Evolutionary conservation across 148 eudicot species (phyloP).

Genomic region (Nyssa sinensis): DNA sequence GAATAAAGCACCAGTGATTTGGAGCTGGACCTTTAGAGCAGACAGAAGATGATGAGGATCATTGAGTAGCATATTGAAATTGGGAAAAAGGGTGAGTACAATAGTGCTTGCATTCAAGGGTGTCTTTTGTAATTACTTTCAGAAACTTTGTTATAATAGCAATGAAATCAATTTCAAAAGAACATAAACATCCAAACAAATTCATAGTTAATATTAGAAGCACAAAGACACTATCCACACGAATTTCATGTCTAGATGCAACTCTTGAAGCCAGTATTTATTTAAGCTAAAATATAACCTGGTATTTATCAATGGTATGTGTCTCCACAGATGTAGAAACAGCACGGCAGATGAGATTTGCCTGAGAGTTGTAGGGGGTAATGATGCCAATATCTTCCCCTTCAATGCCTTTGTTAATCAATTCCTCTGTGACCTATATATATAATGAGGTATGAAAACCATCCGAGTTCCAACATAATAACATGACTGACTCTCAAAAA

Average conservation of each 20-base stretch:
- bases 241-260: neutral
- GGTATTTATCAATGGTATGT: constrained; percentile 95
- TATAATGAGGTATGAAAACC: neutral
- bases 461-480: neutral
- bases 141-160: neutral
- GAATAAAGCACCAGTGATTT: too few species aligned
- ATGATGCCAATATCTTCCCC: constrained; percentile 81
- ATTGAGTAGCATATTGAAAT: too few species aligned
- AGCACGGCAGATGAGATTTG: constrained; percentile 59
- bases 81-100: too few species aligned
- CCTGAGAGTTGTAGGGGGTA: constrained; percentile 92
- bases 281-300: constrained; percentile 43
- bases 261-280: neutral
- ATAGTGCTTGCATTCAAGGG: too few species aligned
- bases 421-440: constrained; percentile 53
- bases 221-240: neutral
- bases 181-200: neutral
- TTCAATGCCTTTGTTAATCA: constrained; percentile 60
- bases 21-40: too few species aligned
- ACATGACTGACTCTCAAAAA: too few species aligned
- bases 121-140: too few species aligned
- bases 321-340: constrained; percentile 69
- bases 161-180: neutral
- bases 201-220: neutral
- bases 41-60: too few species aligned